Evolutionary conservation across 345 rosid species (phyloP), one percentile per base, ranked within the genome.

Genomic region (Limnanthes douglasii): DNA sequence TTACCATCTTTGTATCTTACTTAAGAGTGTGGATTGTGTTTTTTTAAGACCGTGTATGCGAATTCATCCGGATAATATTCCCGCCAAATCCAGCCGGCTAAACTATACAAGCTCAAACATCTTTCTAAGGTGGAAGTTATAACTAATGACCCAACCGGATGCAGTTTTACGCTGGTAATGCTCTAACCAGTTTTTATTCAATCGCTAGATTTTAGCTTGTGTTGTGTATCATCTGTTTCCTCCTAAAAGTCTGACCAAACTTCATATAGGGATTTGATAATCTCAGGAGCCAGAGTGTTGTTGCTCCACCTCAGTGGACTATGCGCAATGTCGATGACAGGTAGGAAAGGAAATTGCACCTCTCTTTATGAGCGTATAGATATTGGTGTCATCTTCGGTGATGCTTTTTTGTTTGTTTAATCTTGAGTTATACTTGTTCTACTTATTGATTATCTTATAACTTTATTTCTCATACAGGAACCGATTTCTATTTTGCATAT

Each of bases 251-350:
- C 27, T 70, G 53, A 75, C 33, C 31, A 31, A 53, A 31, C 41
- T 46, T 64, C 22, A 53, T 62, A 10, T 48, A 90, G 98, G 98
- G 98, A 17, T 90, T 90, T 73, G 98, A 90, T 59, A 90, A 90
- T 66, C 96, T 90, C 25, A 75, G 94, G 69, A 85, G 73, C 69
- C 94, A 90, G 66, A 78, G 78, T 60, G 98, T 90, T 52, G 69
- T 93, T 57, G 94, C 94, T 18, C 83, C 85, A 13, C 72, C 96
- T 18, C 98, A 90, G 39, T 90, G 98, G 98, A 90, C 94, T 34
- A 85, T 90, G 98, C 96, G 96, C 46, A 90, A 80, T 35, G 61
- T 68, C 44, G 94, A 90, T 61, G 98, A 90, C 61, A 77, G 98
- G 98, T 90, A 54, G 20, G 22, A 13, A 21, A 33, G 21, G 39